Evolutionary conservation across 768 basidiomycete genomes (phyloP).

Genomic region (Lepiota subincarnata): DNA sequence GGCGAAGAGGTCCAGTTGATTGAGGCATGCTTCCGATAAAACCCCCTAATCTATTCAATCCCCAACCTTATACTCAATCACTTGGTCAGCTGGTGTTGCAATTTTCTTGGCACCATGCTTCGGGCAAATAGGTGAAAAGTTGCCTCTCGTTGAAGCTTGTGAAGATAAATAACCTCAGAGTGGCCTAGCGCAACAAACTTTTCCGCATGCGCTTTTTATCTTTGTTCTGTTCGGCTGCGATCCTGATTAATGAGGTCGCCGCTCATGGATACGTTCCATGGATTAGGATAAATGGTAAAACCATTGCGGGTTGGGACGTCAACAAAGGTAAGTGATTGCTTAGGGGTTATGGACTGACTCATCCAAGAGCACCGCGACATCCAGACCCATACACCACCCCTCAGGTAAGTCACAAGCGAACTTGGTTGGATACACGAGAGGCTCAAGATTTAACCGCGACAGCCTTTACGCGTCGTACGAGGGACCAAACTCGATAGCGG

Average conservation of each 20-base stretch:
- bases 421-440: not conserved
- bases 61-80: too few species aligned
- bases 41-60: too few species aligned
- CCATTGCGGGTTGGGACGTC: conserved; percentile 32
- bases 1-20: too few species aligned
- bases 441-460: not conserved
- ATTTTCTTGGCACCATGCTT: too few species aligned
- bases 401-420: conserved; percentile 17
- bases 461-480: conserved; percentile 33
- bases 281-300: conserved; percentile 27
- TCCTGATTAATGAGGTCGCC: conserved; percentile 20
- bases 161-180: too few species aligned
- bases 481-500: conserved; percentile 33
- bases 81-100: too few species aligned
- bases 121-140: too few species aligned
- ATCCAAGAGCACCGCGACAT: not conserved
- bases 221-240: conserved; percentile 13
- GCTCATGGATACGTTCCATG: conserved; percentile 34
- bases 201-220: conserved; percentile 2
- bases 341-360: not conserved
- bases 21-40: too few species aligned
- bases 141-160: too few species aligned
- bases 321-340: conserved; percentile 19
- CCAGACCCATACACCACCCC: conserved; percentile 30
- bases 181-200: too few species aligned